phyloP scores from a whole-genome alignment of 148 eudicot species.

The Cornus kousa region DNA sequence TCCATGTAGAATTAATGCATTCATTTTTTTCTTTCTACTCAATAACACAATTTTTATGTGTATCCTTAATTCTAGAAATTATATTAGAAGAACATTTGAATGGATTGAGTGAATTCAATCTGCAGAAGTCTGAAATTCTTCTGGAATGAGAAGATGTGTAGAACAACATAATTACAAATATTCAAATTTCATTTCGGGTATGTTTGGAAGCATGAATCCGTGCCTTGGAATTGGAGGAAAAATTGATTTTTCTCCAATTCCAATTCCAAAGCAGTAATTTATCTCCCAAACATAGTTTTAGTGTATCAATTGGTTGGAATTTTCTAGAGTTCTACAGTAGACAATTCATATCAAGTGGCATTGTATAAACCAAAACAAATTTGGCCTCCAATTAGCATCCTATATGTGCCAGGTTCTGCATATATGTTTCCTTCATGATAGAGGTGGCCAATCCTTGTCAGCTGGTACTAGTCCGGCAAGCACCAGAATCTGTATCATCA shows the following conservation, averaged over 20 bases:
- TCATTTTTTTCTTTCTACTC: background rate
- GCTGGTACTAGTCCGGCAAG: background rate
- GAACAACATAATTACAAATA: background rate
- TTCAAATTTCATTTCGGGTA: background rate
- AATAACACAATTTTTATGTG: background rate
- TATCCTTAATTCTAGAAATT: background rate
- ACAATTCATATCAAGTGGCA: background rate
- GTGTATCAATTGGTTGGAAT: background rate
- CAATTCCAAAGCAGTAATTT: no score
- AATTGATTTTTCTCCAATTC: no score
- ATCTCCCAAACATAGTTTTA: no score
- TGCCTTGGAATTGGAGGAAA: no score
- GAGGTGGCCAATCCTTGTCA: background rate
- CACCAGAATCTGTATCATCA: background rate
- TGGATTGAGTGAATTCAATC: background rate
- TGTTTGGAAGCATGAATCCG: no score
- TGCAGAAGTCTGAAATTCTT: background rate
- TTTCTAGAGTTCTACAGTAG: background rate
- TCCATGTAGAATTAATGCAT: background rate
- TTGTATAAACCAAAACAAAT: background rate
- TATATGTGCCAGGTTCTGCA: background rate
- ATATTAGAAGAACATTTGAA: background rate
- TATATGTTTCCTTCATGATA: background rate
- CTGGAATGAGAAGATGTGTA: background rate
- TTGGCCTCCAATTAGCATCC: background rate